Evolutionary conservation across 257 asterid species (phyloP).

Genomic region (Cynanchum wilfordii): DNA sequence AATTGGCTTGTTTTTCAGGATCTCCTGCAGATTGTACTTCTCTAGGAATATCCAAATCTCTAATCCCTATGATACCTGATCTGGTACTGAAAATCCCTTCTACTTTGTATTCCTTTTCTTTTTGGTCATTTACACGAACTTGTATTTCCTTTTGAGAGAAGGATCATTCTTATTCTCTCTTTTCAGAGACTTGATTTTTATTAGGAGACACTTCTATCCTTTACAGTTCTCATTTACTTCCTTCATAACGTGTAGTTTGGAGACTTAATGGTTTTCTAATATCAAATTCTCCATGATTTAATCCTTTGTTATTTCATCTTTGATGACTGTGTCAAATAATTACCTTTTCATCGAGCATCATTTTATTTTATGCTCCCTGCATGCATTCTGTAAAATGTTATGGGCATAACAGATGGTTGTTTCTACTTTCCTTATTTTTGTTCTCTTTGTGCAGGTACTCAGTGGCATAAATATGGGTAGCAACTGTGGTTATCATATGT

Average conservation of each 20-base stretch:
- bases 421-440: conserved; percentile 8
- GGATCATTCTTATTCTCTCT: not conserved
- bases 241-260: not conserved
- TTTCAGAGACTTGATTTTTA: not conserved
- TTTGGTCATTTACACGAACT: not conserved
- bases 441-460: conserved; percentile 55
- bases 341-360: not conserved
- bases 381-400: not conserved
- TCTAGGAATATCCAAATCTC: conserved; percentile 64
- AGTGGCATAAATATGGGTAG: conserved; percentile 92
- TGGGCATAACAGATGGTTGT: conserved; percentile 4
- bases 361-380: not conserved
- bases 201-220: not conserved
- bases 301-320: not conserved
- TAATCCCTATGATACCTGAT: conserved; percentile 70
- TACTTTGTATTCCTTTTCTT: not conserved
- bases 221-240: not conserved
- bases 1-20: conserved; percentile 37
- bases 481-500: conserved; percentile 85
- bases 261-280: not conserved
- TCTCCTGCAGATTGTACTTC: conserved; percentile 90
- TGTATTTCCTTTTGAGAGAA: not conserved
- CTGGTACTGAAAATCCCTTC: conserved; percentile 41
- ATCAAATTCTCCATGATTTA: not conserved
- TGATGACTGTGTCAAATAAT: not conserved